Evolutionary conservation across 345 rosid genomes (phyloP).

Genomic region (Eucalyptus tenuipes): DNA sequence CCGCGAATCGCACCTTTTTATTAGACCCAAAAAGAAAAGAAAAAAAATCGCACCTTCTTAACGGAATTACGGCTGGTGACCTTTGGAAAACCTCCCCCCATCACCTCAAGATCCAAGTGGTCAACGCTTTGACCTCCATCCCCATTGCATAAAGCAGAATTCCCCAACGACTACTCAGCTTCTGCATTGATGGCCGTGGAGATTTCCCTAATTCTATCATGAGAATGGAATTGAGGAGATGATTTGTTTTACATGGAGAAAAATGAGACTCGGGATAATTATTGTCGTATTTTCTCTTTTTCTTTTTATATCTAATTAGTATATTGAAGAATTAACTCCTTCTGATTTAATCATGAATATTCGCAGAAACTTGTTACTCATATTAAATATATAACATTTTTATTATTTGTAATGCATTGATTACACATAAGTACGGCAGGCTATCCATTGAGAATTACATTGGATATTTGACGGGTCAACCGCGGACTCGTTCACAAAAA

Average conservation of each 20-base stretch:
- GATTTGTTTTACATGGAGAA: background rate
- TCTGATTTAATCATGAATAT: background rate
- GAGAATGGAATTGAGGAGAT: background rate
- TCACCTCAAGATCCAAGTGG: background rate
- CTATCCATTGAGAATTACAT: no score
- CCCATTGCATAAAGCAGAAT: background rate
- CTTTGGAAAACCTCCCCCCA: background rate
- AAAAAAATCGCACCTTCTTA: background rate
- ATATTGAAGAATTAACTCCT: background rate
- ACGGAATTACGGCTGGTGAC: background rate
- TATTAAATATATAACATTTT: background rate
- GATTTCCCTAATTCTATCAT: background rate
- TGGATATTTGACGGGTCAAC: background rate
- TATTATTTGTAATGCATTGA: background rate
- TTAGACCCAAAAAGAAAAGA: no score
- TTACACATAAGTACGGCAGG: background rate
- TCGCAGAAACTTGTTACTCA: background rate
- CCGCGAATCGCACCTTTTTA: background rate
- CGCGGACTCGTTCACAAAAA: background rate
- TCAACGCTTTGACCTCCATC: background rate
- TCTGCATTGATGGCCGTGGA: background rate
- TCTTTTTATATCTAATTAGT: fast-evolving
- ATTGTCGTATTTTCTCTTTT: fast-evolving
- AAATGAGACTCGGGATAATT: background rate
- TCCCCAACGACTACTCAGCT: background rate